Conservation (phyloP, 1,284 basidiomycete species). For the Tranzscheliella williamsii region DNA sequence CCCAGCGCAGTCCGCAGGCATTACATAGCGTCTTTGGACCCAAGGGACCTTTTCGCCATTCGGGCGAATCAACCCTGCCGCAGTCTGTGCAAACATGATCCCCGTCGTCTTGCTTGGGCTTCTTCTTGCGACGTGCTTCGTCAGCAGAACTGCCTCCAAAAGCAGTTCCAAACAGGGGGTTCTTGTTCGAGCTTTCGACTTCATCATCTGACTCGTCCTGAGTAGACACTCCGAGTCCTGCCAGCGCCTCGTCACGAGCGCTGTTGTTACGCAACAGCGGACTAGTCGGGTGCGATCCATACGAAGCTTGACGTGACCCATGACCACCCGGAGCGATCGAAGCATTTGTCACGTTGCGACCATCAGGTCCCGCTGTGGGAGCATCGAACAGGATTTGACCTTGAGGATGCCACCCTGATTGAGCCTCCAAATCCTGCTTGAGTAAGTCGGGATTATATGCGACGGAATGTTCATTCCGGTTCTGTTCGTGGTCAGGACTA, state of each 20-base stretch:
- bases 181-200: conserved; percentile 3
- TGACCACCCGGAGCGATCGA: conserved; percentile 4
- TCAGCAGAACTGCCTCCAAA: conserved; percentile 7
- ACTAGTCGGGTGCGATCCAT: conserved; percentile 31
- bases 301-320: conserved; percentile 23
- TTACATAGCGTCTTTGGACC: conserved; percentile 56
- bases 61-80: conserved; percentile 55
- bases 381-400: conserved; percentile 33
- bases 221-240: conserved; percentile 23
- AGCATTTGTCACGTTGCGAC: conserved; percentile 2
- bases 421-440: conserved; percentile 33
- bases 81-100: conserved; percentile 59
- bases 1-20: conserved; percentile 57
- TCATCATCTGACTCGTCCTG: conserved; percentile 36
- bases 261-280: conserved; percentile 27
- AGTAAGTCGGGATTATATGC: conserved; percentile 36
- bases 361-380: conserved; percentile 22
- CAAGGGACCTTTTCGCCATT: conserved; percentile 58
- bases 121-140: conserved; percentile 42
- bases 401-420: conserved; percentile 11
- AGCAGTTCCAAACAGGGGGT: conserved; percentile 5
- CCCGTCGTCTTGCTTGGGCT: conserved; percentile 46
- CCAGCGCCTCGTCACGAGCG: conserved; percentile 23
- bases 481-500: conserved; percentile 18
- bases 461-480: conserved; percentile 13